phyloP scores from a whole-genome alignment of 108 stramenopile genomes.

The Mayamaea pseudoterrestris region DNA sequence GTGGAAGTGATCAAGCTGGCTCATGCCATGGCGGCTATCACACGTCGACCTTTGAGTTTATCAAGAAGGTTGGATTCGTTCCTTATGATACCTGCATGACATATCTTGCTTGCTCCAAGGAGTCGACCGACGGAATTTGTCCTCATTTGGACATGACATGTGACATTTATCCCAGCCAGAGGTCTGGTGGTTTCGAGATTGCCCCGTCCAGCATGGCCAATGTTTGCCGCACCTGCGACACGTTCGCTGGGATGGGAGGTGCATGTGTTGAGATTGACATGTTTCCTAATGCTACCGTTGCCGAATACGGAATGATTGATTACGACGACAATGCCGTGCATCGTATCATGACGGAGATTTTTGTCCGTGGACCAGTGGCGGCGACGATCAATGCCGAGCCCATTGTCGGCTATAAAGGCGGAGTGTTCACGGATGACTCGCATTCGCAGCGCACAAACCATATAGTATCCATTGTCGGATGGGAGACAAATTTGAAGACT shows the following conservation, averaged over 20 bases:
- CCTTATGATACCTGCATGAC: conserved; percentile 52
- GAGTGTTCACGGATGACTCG: conserved; percentile 53
- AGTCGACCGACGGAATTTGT: conserved; percentile 76
- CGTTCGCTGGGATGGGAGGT: conserved; percentile 67
- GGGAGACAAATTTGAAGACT: conserved; percentile 62
- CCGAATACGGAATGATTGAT: conserved; percentile 78
- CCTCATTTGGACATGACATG: conserved; percentile 67
- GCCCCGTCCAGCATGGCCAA: conserved; percentile 54
- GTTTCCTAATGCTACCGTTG: conserved; percentile 87
- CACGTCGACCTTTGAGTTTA: conserved; percentile 52
- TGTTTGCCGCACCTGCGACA: conserved; percentile 80
- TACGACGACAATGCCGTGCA: conserved; percentile 36
- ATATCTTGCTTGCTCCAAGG: conserved; percentile 75
- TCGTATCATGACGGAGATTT: conserved; percentile 71
- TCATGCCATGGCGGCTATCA: conserved; percentile 83
- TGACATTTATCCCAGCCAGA: too few species aligned
- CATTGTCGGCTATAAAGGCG: conserved; percentile 59
- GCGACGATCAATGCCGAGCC: conserved; percentile 79
- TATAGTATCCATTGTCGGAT: conserved; percentile 86
- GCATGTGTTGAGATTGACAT: conserved; percentile 65
- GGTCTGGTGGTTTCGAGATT: too few species aligned
- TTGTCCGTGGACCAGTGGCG: conserved; percentile 82
- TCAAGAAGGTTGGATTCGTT: conserved; percentile 47
- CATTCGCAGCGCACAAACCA: conserved; percentile 64
- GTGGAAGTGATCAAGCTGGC: conserved; percentile 64